phyloP scores from a whole-genome alignment of 768 basidiomycete species.

The Zangia roseola region DNA sequence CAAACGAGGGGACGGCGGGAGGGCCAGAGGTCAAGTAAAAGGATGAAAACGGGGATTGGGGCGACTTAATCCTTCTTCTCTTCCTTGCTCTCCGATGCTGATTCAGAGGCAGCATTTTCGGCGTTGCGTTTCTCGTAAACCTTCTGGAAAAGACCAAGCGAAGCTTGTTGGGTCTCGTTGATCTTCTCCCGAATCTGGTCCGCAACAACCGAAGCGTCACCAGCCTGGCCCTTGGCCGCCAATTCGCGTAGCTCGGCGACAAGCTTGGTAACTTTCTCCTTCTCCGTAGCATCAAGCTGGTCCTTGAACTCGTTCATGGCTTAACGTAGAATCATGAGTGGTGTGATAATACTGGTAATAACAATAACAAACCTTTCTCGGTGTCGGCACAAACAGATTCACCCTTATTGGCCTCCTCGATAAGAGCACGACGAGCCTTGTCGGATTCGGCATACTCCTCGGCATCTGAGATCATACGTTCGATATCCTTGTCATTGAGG shows the following conservation, averaged over 20 bases:
- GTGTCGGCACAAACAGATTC: conserved; percentile 94
- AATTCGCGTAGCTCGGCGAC: conserved; percentile 86
- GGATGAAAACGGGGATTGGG: neutral
- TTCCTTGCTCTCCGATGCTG: conserved; percentile 45
- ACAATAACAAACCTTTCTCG: conserved; percentile 71
- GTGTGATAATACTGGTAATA: neutral
- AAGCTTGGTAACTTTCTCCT: conserved; percentile 90
- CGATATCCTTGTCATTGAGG: conserved; percentile 93
- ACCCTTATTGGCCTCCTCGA: conserved; percentile 96
- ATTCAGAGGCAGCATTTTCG: conserved; percentile 54
- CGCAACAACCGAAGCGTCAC: conserved; percentile 76
- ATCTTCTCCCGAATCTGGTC: conserved; percentile 92
- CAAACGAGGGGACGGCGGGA: conserved; percentile 28
- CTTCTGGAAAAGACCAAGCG: conserved; percentile 97
- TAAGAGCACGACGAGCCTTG: conserved; percentile 81
- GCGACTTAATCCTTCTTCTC: conserved; percentile 82
- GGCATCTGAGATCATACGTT: conserved; percentile 93
- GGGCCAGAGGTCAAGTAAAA: conserved; percentile 11
- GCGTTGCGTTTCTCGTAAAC: conserved; percentile 91
- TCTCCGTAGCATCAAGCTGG: conserved; percentile 88
- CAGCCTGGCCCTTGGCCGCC: conserved; percentile 84
- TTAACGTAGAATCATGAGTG: conserved; percentile 28
- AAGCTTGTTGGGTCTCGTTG: conserved; percentile 91
- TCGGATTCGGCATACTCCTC: conserved; percentile 94
- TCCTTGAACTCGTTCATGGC: conserved; percentile 98